Evolutionary conservation across 306 rosid species (phyloP).

Genomic region (Urtica urens): DNA sequence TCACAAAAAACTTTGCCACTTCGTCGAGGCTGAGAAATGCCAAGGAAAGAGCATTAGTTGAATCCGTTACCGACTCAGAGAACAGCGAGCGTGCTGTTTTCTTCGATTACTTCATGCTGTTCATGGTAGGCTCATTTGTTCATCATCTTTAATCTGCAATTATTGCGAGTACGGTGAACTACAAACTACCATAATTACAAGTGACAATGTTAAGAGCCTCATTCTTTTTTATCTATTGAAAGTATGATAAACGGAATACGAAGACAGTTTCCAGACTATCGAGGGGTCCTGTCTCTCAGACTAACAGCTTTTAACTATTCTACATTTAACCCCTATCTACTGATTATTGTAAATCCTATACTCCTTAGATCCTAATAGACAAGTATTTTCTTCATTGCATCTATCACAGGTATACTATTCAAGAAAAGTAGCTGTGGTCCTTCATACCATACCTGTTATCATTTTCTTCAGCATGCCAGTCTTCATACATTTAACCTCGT

Average conservation of each 20-base stretch:
- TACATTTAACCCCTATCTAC: constrained; percentile 13
- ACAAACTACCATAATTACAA: too few species aligned
- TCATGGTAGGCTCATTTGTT: constrained; percentile 65
- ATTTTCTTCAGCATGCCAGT: constrained; percentile 44
- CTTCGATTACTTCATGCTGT: constrained; percentile 84
- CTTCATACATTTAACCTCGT: constrained; percentile 22
- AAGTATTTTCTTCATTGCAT: constrained; percentile 16
- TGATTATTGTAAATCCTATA: too few species aligned
- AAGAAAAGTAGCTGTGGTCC: constrained; percentile 59
- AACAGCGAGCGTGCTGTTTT: constrained; percentile 61
- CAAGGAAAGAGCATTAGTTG: constrained; percentile 32
- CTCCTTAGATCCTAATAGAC: too few species aligned
- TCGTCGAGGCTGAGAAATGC: constrained; percentile 58
- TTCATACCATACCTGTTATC: constrained; percentile 69
- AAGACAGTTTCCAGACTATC: too few species aligned
- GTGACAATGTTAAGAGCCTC: too few species aligned
- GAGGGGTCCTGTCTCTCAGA: too few species aligned
- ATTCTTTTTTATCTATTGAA: too few species aligned
- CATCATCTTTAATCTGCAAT: constrained; percentile 12
- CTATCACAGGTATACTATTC: constrained; percentile 66
- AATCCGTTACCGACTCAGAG: constrained; percentile 25
- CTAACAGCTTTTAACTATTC: too few species aligned
- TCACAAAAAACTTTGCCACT: constrained; percentile 67
- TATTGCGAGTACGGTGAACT: too few species aligned
- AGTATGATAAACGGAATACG: too few species aligned